Evolutionary conservation across 2,329 filamentous ascomycete species (phyloP), one percentile per base, ranked within the genome.

Genomic region (Rutstroemia sydowiana): DNA sequence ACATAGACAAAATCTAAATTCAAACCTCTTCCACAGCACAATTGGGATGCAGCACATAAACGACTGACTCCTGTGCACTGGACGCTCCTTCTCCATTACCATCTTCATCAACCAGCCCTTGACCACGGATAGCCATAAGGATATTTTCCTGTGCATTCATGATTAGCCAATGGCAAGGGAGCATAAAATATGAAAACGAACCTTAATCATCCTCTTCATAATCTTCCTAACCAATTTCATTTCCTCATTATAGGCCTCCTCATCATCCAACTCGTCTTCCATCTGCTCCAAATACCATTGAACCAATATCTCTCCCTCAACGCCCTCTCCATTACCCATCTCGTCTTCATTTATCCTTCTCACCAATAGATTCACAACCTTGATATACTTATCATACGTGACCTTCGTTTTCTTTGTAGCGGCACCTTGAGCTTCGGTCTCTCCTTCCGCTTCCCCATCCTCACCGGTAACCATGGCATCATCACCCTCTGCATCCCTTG

Each of bases 21-120:
- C 32, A 63, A 48, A 63, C 61, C 54, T 68, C 65, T 59, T 95
- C 91, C 9, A 95, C 76, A 0, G 87, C 88, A 66, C 88, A 95
- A 71, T 97, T 97, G 53, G 93, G 93, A 72, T 98, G 93, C 60
- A 98, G 67, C 23, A 96, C 87, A 66, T 96, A 98, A 48, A 93
- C 78, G 4, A 87, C 74, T 63, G 74, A 75, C 58, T 72, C 72
- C 10, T 66, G 67, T 26, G 59, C 55, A 14, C 71, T 68, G 20
- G 75, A 71, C 43, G 68, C 67, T 39, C 70, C 71, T 58, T 77
- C 65, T 65, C 73, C 69, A 59, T 47, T 40, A 9, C 16, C 32
- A 36, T 71, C 60, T 65, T 72, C 71, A 11, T 68, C 74, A 32
- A 72, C 68, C 54, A 78, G 78, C 59, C 70, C 82, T 57, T 83